A percentile compares a stretch with the other conserved stretches of the same genome.
Conservation (phyloP, 176 grass and related monocot genomes). For the Neostapfia colusana region DNA sequence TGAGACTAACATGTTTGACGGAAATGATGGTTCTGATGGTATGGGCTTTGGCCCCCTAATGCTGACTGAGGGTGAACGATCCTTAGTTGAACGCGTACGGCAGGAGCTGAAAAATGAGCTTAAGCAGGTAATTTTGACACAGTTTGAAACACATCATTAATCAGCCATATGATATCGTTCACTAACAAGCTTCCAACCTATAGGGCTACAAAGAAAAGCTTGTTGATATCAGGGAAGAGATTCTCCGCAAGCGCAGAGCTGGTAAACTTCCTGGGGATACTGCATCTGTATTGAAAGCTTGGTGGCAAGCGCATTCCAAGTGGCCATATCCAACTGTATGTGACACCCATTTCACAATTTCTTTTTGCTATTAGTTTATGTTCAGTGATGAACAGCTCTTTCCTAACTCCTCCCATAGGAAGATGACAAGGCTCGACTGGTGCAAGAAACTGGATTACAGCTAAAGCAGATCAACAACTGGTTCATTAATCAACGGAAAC, state of each 20-base stretch:
- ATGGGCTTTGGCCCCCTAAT: conserved; percentile 93
- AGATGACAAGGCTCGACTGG: conserved; percentile 83
- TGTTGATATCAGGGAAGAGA: conserved; percentile 96
- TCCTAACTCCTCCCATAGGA: conserved; percentile 54
- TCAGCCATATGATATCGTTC: neutral
- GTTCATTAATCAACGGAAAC: conserved; percentile 99
- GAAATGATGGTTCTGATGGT: conserved; percentile 70
- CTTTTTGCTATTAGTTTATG: conserved; percentile 18
- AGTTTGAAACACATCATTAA: neutral
- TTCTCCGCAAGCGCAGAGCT: conserved; percentile 90
- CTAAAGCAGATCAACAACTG: conserved; percentile 99
- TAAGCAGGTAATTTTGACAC: conserved; percentile 62
- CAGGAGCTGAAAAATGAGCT: conserved; percentile 90
- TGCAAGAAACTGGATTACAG: conserved; percentile 93
- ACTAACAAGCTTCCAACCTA: conserved; percentile 27
- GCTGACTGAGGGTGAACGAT: conserved; percentile 87
- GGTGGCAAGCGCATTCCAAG: conserved; percentile 98
- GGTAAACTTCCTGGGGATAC: conserved; percentile 96
- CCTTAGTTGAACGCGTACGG: conserved; percentile 91
- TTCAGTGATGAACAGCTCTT: conserved; percentile 1
- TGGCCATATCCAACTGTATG: conserved; percentile 98
- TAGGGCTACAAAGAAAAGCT: conserved; percentile 98
- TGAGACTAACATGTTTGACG: conserved; percentile 73
- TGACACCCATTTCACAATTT: neutral
- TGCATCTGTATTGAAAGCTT: conserved; percentile 77